phyloP scores from a whole-genome alignment of 2,329 filamentous ascomycete species.

The Monilinia aucupariae region DNA sequence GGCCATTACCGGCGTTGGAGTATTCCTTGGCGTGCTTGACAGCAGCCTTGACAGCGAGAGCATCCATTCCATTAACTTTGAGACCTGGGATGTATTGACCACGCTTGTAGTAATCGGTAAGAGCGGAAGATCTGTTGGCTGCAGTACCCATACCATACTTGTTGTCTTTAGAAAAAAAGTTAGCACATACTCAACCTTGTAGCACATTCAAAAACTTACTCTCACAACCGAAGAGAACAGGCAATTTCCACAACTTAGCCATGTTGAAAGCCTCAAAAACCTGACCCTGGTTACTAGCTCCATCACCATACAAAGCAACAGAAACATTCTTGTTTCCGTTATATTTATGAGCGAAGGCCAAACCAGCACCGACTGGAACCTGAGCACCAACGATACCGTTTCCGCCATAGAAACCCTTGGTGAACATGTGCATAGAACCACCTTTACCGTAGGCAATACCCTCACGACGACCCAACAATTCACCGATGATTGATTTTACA shows the following conservation, averaged over 20 bases:
- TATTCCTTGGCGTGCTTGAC: conserved; percentile 91
- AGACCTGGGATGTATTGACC: conserved; percentile 99
- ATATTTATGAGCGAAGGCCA: conserved; percentile 97
- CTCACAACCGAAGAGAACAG: conserved; percentile 94
- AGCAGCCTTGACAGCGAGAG: conserved; percentile 93
- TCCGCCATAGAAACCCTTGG: conserved; percentile 94
- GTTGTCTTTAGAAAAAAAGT: conserved; percentile 65
- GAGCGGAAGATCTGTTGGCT: conserved; percentile 83
- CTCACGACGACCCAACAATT: conserved; percentile 88
- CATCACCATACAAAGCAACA: conserved; percentile 92
- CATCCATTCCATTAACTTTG: conserved; percentile 99
- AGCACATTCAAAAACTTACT: conserved; percentile 55
- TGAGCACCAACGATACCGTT: conserved; percentile 99
- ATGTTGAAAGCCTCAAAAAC: conserved; percentile 99
- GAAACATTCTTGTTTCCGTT: conserved; percentile 77
- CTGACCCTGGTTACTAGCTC: conserved; percentile 98
- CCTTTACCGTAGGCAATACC: conserved; percentile 99
- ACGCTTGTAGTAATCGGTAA: conserved; percentile 99
- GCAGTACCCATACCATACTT: conserved; percentile 99
- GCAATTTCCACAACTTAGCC: conserved; percentile 98
- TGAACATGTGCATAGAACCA: conserved; percentile 99
- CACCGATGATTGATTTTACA: conserved; percentile 89
- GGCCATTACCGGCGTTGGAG: conserved; percentile 76
- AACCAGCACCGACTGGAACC: conserved; percentile 92
- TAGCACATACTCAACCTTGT: background rate